Base-by-base conservation (phyloP, 2,329 filamentous ascomycete species). In the Fusarium fracticaudum region DNA sequence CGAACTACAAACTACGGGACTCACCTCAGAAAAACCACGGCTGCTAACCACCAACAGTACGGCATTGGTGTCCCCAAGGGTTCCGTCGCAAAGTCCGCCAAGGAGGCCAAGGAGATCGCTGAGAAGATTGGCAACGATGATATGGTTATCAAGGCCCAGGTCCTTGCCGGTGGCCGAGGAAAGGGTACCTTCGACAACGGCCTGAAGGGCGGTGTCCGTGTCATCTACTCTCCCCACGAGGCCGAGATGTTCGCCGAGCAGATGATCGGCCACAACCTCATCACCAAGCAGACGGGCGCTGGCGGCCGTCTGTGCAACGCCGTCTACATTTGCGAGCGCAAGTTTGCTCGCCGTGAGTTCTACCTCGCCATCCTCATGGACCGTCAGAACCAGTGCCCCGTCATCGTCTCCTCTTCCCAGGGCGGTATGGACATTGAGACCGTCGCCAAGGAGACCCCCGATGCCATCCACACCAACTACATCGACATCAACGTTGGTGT, bases 251-350 rank as follows among this genome's bases (percentile, higher is more conserved):
- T 99, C 84, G 96, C 96, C 79, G 91, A 96, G 79, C 95, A 99
- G 89, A 99, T 99, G 96, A 98, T 99, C 86, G 96, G 96, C 83
- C 96, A 99, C 88, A 98, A 98, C 87, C 94, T 99, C 86, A 91
- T 99, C 86, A 99, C 96, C 85, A 99, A 99, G 91, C 96, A 99
- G 89, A 99, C 96, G 68, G 96, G 96, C 84, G 94, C 96, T 79
- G 90, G 86, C 79, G 96, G 96, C 82, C 94, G 96, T 84, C 91
- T 97, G 83, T 99, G 96, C 91, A 98, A 94, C 86, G 91, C 95
- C 75, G 96, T 99, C 83, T 98, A 97, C 89, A 98, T 99, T 84
- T 97, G 96, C 87, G 96, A 99, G 90, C 95, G 96, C 90, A 99
- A 99, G 89, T 99, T 98, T 82, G 96, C 96, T 79, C 95, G 96